phyloP scores from a whole-genome alignment of 2,329 filamentous ascomycete genomes.

The Beauveria sp. region DNA sequence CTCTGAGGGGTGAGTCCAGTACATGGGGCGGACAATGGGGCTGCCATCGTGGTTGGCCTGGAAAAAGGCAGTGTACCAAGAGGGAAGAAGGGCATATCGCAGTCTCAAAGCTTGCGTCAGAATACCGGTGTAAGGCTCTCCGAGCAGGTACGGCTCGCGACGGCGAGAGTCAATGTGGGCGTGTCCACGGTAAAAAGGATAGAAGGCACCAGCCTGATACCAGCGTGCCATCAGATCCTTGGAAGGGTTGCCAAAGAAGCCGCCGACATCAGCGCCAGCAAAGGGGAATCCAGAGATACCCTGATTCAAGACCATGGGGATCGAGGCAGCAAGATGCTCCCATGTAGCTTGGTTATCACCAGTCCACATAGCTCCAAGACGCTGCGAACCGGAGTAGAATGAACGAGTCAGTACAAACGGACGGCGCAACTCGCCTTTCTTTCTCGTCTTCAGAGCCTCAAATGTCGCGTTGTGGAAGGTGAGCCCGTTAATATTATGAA shows the following conservation, averaged over 20 bases:
- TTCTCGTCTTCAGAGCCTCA: conserved; percentile 73
- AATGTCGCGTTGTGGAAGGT: conserved; percentile 94
- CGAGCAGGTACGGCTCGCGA: conserved; percentile 83
- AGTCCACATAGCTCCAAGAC: conserved; percentile 94
- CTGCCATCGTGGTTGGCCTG: conserved; percentile 75
- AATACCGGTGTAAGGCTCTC: conserved; percentile 77
- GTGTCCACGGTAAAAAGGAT: conserved; percentile 96
- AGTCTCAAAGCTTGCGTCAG: conserved; percentile 82
- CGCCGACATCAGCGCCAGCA: conserved; percentile 88
- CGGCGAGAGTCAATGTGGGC: conserved; percentile 94
- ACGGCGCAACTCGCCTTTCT: conserved; percentile 75
- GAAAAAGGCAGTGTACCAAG: conserved; percentile 97
- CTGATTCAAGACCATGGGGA: conserved; percentile 90
- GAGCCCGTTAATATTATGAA: conserved; percentile 93
- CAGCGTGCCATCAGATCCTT: conserved; percentile 87
- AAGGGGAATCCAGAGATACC: conserved; percentile 93
- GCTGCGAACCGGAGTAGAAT: conserved; percentile 86
- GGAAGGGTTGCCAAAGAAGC: conserved; percentile 95
- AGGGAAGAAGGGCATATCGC: conserved; percentile 80
- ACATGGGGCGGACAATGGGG: conserved; percentile 86
- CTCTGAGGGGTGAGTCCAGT: conserved; percentile 81
- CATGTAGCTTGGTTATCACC: conserved; percentile 94
- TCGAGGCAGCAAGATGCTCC: conserved; percentile 79
- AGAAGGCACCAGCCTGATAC: conserved; percentile 96
- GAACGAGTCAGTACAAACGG: conserved; percentile 91